A percentile compares a stretch with the other conserved stretches of the same genome.
Evolutionary conservation across 495 filamentous ascomycete genomes (phyloP).

Genomic region (Annulohypoxylon bovei): DNA sequence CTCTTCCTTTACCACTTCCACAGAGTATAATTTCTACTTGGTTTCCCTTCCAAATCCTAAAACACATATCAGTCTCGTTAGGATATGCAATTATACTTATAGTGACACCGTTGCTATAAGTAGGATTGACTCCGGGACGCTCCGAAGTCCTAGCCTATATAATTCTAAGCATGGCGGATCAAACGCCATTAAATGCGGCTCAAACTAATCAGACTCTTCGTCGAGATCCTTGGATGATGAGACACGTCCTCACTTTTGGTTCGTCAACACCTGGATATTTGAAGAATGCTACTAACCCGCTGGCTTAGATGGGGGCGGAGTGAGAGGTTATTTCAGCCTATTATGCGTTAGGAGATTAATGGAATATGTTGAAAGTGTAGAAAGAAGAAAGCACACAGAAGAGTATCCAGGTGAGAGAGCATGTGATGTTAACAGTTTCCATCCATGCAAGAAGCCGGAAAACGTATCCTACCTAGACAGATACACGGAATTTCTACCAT

Average conservation of each 20-base stretch:
- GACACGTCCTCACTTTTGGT: conserved; percentile 23
- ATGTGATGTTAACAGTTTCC: no score
- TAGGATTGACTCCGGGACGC: no score
- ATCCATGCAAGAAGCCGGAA: background rate
- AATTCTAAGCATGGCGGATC: background rate
- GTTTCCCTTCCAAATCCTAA: no score
- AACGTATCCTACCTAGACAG: conserved; percentile 18
- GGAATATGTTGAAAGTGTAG: background rate
- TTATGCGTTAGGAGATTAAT: conserved; percentile 14
- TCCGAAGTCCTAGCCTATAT: no score
- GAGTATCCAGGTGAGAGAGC: background rate
- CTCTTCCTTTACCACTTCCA: no score
- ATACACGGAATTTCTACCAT: conserved; percentile 45
- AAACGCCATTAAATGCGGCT: background rate
- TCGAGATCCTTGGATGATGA: conserved; percentile 7
- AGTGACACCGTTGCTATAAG: no score
- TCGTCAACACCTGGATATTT: background rate
- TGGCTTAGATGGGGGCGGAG: conserved; percentile 15
- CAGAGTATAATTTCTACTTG: no score
- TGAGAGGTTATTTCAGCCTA: conserved; percentile 24
- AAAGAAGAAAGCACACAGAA: background rate
- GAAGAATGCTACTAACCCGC: background rate
- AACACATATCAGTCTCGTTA: no score
- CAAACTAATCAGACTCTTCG: background rate
- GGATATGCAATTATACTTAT: no score